These are phyloP conservation scores for Malus orientalis DNA, from an alignment of 306 rosid genomes.

Conservation along the genomic window DNA sequence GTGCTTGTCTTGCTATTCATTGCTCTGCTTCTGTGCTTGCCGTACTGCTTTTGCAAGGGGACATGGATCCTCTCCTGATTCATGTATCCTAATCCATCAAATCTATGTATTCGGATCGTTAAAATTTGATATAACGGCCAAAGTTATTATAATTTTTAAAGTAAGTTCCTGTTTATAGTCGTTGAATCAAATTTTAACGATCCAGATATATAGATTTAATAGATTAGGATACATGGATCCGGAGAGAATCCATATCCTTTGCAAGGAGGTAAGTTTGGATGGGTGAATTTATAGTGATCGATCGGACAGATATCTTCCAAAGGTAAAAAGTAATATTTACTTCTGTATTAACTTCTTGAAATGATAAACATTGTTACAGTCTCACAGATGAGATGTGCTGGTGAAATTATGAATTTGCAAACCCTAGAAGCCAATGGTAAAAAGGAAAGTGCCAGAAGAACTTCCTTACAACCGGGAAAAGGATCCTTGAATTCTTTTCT, in stretches of 20 bases:
- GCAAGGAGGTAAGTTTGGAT: not conserved
- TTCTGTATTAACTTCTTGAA: constrained; percentile 28
- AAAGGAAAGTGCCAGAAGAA: too few species aligned
- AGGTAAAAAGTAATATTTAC: constrained; percentile 18
- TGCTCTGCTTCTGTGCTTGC: not conserved
- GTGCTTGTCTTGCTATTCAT: not conserved
- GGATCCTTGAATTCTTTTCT: too few species aligned
- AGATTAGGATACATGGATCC: too few species aligned
- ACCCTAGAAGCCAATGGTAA: too few species aligned
- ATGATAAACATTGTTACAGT: not conserved
- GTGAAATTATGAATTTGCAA: not conserved
- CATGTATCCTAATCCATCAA: too few species aligned
- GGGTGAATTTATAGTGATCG: constrained; percentile 17
- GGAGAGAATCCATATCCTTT: too few species aligned
- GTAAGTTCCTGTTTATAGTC: rapidly evolving
- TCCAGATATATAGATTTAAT: too few species aligned
- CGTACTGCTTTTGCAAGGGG: not conserved
- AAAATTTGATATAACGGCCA: rapidly evolving
- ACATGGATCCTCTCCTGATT: too few species aligned
- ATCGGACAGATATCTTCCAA: constrained; percentile 25
- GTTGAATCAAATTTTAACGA: rapidly evolving
- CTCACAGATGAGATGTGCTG: not conserved
- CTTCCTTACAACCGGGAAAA: not conserved
- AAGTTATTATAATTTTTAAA: too few species aligned
- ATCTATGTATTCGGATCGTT: too few species aligned